These are phyloP conservation scores for Trametes polyzona DNA, from an alignment of 1,284 basidiomycete genomes.

Conservation along the genomic window DNA sequence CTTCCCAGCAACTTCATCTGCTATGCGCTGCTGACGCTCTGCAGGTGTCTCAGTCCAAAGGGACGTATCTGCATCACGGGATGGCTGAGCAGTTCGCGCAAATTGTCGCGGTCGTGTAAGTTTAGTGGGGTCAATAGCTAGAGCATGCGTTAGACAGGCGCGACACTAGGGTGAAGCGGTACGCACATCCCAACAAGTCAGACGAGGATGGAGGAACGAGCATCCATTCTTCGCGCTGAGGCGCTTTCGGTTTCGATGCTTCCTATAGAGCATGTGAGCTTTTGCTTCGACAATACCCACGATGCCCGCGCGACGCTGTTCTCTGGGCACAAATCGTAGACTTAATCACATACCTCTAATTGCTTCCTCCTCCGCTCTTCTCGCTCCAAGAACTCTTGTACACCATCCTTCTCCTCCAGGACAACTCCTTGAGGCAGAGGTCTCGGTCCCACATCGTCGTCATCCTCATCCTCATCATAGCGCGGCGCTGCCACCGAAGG, in stretches of 20 bases:
- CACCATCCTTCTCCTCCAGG: slow-evolving; percentile 56
- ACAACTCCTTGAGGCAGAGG: slow-evolving; percentile 55
- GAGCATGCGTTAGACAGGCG: neutral
- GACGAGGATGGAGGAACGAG: slow-evolving; percentile 84
- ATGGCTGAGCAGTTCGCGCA: slow-evolving; percentile 60
- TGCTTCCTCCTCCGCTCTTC: slow-evolving; percentile 76
- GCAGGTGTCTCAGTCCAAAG: slow-evolving; percentile 95
- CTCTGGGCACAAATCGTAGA: no score
- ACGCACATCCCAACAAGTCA: slow-evolving; percentile 73
- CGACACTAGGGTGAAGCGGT: neutral
- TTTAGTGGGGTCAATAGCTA: slow-evolving; percentile 74
- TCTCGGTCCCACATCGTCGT: slow-evolving; percentile 79
- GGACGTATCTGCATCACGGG: slow-evolving; percentile 54
- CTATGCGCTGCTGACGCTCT: slow-evolving; percentile 81
- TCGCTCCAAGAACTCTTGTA: slow-evolving; percentile 78
- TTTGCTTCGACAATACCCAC: neutral
- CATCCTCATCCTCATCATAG: slow-evolving; percentile 58
- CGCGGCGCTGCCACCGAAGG: slow-evolving; percentile 33
- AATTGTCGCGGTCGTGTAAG: slow-evolving; percentile 73
- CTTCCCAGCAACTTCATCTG: slow-evolving; percentile 86
- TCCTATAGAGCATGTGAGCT: slow-evolving; percentile 46
- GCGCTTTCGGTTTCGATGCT: slow-evolving; percentile 71
- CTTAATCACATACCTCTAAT: slow-evolving; percentile 52
- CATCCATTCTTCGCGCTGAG: slow-evolving; percentile 94
- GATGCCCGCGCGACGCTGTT: no score